phyloP scores from a whole-genome alignment of 179 eudicot genomes.

The Spinacia oleracea region DNA sequence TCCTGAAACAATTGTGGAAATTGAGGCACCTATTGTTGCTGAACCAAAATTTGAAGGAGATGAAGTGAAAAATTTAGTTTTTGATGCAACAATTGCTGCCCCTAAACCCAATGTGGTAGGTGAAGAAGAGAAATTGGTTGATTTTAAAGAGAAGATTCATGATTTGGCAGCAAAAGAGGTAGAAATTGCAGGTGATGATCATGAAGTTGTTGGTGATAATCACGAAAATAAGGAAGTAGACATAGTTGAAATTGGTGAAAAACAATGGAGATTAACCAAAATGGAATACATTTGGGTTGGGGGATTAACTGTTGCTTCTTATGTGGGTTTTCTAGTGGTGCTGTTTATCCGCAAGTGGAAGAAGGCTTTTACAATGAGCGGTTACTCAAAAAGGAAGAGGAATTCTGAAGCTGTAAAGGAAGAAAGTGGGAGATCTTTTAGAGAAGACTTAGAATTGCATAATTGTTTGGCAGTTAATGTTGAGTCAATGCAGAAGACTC shows the following conservation, averaged over 20 bases:
- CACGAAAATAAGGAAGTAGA: neutral
- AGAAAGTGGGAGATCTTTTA: too few relatives aligned
- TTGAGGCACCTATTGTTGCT: neutral
- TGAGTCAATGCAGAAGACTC: neutral
- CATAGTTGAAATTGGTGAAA: neutral
- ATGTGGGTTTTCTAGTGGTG: neutral
- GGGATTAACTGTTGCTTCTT: constrained; percentile 2
- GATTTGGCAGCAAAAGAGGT: constrained; percentile 10
- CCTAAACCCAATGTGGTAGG: neutral
- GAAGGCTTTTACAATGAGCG: constrained; percentile 18
- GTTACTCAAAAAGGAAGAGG: neutral
- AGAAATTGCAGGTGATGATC: neutral
- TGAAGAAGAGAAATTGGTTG: neutral
- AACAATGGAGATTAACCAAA: neutral
- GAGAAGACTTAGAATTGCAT: neutral
- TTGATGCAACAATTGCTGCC: constrained; percentile 6
- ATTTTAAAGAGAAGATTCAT: neutral
- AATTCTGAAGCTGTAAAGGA: neutral
- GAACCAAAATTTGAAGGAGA: neutral
- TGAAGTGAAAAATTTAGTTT: neutral
- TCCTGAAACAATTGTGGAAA: neutral
- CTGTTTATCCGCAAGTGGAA: constrained; percentile 16
- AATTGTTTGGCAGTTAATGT: neutral
- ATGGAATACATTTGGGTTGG: neutral
- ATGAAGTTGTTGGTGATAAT: neutral